Evolutionary conservation across 345 rosid genomes (phyloP).

Genomic region (Lenwebbia sp.): DNA sequence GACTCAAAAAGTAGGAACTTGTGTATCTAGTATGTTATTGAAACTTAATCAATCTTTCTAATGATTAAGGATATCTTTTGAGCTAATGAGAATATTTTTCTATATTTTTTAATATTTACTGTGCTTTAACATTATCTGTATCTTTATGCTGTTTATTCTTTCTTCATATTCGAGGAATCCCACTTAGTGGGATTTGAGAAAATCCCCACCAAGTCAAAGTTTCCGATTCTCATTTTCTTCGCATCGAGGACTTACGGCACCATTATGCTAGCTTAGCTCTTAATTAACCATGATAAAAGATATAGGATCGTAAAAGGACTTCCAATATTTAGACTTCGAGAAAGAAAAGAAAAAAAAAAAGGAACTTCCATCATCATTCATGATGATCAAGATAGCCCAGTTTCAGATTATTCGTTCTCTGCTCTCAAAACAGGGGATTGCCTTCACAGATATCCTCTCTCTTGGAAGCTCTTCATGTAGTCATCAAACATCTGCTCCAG

Average conservation of each 20-base stretch:
- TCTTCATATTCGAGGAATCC: background rate
- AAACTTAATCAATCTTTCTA: background rate
- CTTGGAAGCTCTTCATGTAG: constrained; percentile 60
- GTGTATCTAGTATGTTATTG: background rate
- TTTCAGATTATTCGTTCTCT: background rate
- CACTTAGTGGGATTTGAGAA: background rate
- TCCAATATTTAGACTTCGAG: background rate
- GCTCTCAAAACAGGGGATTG: background rate
- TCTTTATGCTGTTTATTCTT: background rate
- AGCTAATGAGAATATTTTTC: background rate
- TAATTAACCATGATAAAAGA: background rate
- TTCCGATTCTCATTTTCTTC: too few species aligned
- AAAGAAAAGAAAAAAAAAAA: too few species aligned
- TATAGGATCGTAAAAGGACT: background rate
- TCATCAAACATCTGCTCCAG: constrained; percentile 69
- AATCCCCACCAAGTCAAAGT: too few species aligned
- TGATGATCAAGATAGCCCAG: background rate
- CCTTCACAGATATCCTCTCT: constrained; percentile 45
- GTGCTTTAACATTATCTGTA: background rate
- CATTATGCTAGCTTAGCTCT: too few species aligned
- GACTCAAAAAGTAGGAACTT: background rate
- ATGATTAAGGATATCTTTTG: background rate
- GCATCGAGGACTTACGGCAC: too few species aligned
- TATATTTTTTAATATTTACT: background rate
- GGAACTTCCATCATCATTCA: background rate